Base-by-base conservation (phyloP, 345 rosid species). In the Bruguiera gymnorhiza region DNA sequence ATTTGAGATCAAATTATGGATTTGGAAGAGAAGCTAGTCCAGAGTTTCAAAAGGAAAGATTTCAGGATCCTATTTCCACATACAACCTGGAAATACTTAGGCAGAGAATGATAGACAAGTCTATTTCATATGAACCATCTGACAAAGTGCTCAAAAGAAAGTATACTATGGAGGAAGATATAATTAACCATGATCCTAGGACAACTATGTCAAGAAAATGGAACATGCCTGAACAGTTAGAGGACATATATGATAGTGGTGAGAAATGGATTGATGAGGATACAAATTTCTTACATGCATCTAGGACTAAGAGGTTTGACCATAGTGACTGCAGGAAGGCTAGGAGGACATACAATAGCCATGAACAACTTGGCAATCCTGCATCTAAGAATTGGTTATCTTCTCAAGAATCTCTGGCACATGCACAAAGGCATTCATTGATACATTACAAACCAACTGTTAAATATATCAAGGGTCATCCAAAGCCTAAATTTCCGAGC, bases 231-330 rank as follows among this genome's bases (percentile, higher is more conserved):
- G 74, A 66, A 46, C 79, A 83, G 51, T 77, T 69, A 76, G 83
- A 68, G 53, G 80, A 78, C 65, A 72, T 46, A 26, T 79, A 70
- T 73, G 85, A 77, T 24, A 71, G 43, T 70, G 71, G 76, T 1
- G 85, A 78, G 57, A 80, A 80, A 71, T 76, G 76, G 85, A 73
- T 75, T 31, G 73, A 82, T 63, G 84, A 74, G 73, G 83, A 78
- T 57, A 69, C 39, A 67, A 68, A 61, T 66, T 74, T 46, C 59
- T 60, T 66, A 61, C 76, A 69, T 75, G 68, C 57, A 23, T 70
- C 80, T 18, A 72, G 74, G 63, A 68, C 70, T 65, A 70, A 57
- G 57, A 73, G 73, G 58, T 72, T 75, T 67, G 68, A 79, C 69
- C 70, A 58, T 34, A 68, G 60, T 69, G 78, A 71, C 68, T 71